Base-by-base conservation (phyloP, 2,329 filamentous ascomycete species). In the Pseudocercospora ulei region DNA sequence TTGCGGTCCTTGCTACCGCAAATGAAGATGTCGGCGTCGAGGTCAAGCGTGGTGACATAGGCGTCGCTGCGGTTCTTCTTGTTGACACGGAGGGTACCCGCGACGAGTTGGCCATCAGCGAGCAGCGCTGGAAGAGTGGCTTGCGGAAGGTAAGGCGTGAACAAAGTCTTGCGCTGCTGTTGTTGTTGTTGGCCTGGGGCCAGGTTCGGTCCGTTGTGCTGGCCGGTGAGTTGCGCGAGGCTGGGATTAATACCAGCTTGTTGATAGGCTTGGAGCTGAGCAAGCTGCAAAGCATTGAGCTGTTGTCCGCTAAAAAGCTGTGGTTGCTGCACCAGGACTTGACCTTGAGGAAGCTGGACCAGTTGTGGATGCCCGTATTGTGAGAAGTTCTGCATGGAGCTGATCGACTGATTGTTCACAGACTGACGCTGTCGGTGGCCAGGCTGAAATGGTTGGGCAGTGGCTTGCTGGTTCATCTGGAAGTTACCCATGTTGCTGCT, bases 31-130 rank as follows among this genome's bases (percentile, higher is more conserved):
- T 98, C 90, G 27, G 90, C 88, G 64, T 96, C 90, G 31, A 98
- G 73, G 59, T 98, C 90, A 45, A 82, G 78, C 7, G 86, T 94
- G 7, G 90, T 90, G 39, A 98, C 90, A 56, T 98, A 98, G 17
- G 90, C 90, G 64, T 98, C 90, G 55, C 88, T 96, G 48, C 90
- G 81, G 66, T 98, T 98, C 73, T 98, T 98, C 72, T 96, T 98
- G 75, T 98, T 98, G 50, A 98, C 90, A 44, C 90, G 83, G 36
- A 98, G 80, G 53, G 95, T 86, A 67, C 90, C 90, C 46, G 88
- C 88, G 38, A 98, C 90, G 41, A 98, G 79, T 63, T 94, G 86
- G 11, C 90, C 90, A 56, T 95, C 85, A 44, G 77, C 80, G 41
- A 96, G 75, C 24, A 98, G 74, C 35, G 87, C 88, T 42, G 90